Base-by-base conservation (phyloP, 2,329 filamentous ascomycete species). In the Colletotrichum filicis region DNA sequence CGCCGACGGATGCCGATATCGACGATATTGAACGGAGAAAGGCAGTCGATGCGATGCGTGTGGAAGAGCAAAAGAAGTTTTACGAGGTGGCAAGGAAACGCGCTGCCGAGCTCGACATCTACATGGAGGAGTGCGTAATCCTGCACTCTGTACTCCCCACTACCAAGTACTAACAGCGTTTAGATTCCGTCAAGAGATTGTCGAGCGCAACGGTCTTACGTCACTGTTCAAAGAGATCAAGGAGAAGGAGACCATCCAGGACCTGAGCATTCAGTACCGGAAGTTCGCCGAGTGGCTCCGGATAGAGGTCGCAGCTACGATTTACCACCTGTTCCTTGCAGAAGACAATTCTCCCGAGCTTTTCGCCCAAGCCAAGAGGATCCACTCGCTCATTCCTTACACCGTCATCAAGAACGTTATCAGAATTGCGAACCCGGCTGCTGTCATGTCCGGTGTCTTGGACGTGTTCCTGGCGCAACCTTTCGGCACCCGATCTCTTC, bases 271-370 rank as follows among this genome's bases (percentile, higher is more conserved):
- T 12, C 95, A 98, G 81, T 98, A 98, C 82, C 94, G 97, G 79
- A 99, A 98, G 81, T 98, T 99, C 80, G 96, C 96, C 22, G 97
- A 99, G 82, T 99, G 97, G 97, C 86, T 98, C 63, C 92, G 97
- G 52, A 99, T 99, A 79, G 97, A 99, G 84, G 92, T 99, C 61
- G 97, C 97, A 28, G 97, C 97, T 53, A 98, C 97, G 26, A 91
- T 98, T 72, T 99, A 99, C 80, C 97, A 99, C 82, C 87, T 99
- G 42, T 99, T 99, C 87, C 88, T 99, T 57, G 97, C 97, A 6
- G 97, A 99, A 82, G 97, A 99, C 84, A 99, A 99, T 82, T 98
- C 96, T 0, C 95, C 97, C 1, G 97, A 99, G 80, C 84, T 99
- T 35, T 98, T 98, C 81, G 95, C 95, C 0, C 97, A 99, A 82